Evolutionary conservation across 2,329 filamentous ascomycete genomes (phyloP).

Genomic region (Aspergillus tanneri): DNA sequence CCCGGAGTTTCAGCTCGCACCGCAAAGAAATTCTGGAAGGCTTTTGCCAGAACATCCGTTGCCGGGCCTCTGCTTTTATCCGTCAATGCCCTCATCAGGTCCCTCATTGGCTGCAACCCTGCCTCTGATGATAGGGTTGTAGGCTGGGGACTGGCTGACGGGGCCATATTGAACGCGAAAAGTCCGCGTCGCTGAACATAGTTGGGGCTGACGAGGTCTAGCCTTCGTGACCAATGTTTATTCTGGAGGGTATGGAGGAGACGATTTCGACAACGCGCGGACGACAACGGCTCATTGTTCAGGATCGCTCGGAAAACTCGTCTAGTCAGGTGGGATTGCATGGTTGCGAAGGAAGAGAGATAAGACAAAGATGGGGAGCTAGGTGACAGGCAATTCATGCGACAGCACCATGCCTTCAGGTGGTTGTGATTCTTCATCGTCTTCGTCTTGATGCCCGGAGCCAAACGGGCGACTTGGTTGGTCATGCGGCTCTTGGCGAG

Average conservation of each 20-base stretch:
- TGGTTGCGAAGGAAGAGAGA: conserved; percentile 21
- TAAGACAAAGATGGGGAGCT: too few relatives aligned
- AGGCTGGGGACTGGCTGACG: conserved; percentile 55
- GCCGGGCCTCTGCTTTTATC: conserved; percentile 65
- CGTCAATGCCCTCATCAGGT: conserved; percentile 62
- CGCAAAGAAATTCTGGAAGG: conserved; percentile 64
- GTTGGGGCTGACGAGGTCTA: conserved; percentile 34
- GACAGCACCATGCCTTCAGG: too few relatives aligned
- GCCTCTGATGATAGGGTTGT: conserved; percentile 57
- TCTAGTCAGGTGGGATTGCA: conserved; percentile 48
- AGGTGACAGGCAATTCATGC: too few relatives aligned
- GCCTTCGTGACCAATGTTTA: conserved; percentile 31
- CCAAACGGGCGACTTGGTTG: too few relatives aligned
- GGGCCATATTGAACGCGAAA: conserved; percentile 32
- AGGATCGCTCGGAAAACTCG: conserved; percentile 47
- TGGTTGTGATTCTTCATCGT: too few relatives aligned
- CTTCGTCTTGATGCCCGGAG: too few relatives aligned
- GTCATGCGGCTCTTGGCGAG: conserved; percentile 33
- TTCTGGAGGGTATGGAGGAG: conserved; percentile 33
- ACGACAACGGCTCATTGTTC: conserved; percentile 45
- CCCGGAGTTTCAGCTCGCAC: conserved; percentile 51
- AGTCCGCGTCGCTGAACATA: conserved; percentile 33
- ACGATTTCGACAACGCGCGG: conserved; percentile 37
- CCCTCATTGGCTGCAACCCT: conserved; percentile 70
- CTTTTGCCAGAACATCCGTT: conserved; percentile 61